Conservation (phyloP, 75 land plant species). For the Sequoia sempervirens region DNA sequence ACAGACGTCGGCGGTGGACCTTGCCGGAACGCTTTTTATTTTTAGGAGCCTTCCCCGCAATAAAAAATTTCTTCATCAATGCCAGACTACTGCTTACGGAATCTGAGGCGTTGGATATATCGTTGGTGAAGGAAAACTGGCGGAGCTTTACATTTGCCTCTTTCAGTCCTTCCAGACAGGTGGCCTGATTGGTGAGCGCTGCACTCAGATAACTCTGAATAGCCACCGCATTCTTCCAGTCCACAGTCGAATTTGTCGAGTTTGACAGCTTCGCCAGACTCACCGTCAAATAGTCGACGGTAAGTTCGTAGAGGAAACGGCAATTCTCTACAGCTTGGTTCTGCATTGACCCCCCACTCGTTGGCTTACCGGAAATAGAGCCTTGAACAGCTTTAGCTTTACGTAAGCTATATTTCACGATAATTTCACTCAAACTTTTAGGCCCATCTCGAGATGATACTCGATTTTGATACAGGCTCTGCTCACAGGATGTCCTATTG, state of each 20-base stretch:
- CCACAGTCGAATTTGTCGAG: neutral
- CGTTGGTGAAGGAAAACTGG: neutral
- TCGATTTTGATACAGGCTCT: neutral
- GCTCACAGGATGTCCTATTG: neutral
- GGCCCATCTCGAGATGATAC: neutral
- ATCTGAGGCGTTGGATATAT: slow-evolving; percentile 9
- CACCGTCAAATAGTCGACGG: neutral
- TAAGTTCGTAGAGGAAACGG: neutral
- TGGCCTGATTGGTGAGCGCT: slow-evolving; percentile 18
- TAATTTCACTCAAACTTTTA: neutral
- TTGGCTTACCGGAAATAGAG: neutral
- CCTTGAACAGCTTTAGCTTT: neutral
- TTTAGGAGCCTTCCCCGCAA: slow-evolving; percentile 10
- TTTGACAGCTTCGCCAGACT: neutral
- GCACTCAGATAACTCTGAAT: slow-evolving; percentile 20
- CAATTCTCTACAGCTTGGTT: neutral
- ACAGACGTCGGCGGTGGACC: neutral
- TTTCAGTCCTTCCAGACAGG: slow-evolving; percentile 27
- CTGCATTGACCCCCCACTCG: neutral
- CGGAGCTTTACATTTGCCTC: too few relatives aligned
- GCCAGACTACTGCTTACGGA: slow-evolving; percentile 41
- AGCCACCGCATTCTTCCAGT: neutral
- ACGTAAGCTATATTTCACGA: neutral
- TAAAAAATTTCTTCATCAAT: slow-evolving; percentile 36
- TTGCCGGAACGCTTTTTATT: neutral